Conservation (phyloP, 2,329 filamentous ascomycete species). For the Coniella vitis region DNA sequence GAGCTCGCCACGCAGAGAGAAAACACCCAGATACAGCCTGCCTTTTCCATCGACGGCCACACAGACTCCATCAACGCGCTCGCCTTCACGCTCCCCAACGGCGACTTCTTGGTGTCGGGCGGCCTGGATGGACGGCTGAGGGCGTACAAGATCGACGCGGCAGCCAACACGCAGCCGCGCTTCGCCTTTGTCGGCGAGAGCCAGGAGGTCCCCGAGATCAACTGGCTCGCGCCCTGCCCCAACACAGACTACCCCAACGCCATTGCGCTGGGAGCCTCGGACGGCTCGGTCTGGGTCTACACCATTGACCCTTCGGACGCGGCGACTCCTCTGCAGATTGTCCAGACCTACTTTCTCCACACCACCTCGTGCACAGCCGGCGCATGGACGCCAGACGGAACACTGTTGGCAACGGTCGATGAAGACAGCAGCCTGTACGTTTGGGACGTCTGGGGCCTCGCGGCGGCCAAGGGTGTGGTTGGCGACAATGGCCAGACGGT, state of each 20-base stretch:
- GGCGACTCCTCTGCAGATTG: slow-evolving; percentile 62
- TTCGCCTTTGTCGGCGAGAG: slow-evolving; percentile 65
- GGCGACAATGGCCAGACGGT: slow-evolving; percentile 56
- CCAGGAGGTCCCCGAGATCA: slow-evolving; percentile 90
- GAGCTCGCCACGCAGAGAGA: slow-evolving; percentile 20
- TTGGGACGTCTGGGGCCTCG: slow-evolving; percentile 83
- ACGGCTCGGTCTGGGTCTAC: slow-evolving; percentile 95
- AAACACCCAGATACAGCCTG: slow-evolving; percentile 52
- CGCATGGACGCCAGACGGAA: slow-evolving; percentile 82
- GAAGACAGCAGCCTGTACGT: slow-evolving; percentile 87
- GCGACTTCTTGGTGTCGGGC: slow-evolving; percentile 78
- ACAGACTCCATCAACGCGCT: slow-evolving; percentile 85
- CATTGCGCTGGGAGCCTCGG: slow-evolving; percentile 77
- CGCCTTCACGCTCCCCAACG: slow-evolving; percentile 73
- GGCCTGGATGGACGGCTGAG: slow-evolving; percentile 81
- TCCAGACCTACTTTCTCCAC: slow-evolving; percentile 90
- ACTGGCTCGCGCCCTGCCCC: slow-evolving; percentile 79
- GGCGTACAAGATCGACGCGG: slow-evolving; percentile 52
- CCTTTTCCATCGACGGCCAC: slow-evolving; percentile 82
- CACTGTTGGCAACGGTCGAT: slow-evolving; percentile 77
- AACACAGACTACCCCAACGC: slow-evolving; percentile 66
- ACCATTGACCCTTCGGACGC: slow-evolving; percentile 63
- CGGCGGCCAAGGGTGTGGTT: slow-evolving; percentile 49
- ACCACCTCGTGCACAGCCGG: slow-evolving; percentile 81
- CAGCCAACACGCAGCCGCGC: slow-evolving; percentile 37